Base-by-base conservation (phyloP, 2,329 filamentous ascomycete species). In the Neonectria sp. region DNA sequence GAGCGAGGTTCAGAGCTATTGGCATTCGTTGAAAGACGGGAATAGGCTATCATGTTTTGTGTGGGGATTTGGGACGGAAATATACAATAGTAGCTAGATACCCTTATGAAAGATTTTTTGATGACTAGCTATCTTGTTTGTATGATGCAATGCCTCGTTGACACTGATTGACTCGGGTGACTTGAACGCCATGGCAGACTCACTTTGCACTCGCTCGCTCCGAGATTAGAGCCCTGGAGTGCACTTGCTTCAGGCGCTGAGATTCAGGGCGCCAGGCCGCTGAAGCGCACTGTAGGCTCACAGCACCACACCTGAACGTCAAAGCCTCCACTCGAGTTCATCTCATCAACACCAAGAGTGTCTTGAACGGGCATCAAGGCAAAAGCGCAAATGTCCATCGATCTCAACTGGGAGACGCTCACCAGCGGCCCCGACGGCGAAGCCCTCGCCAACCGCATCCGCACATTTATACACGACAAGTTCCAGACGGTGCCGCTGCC, bases 331-430 rank as follows among this genome's bases (percentile, higher is more conserved):
- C 21, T 21, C 21, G 21, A 21, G 21, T 21, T 59, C 35, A 71
- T 66, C 21, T 55, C 60, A 65, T 71, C 68, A 64, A 53, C n/a
- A 21, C 49, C 49, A 21, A 33, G 13, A 13, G n/a, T 52, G 29
- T 33, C 11, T n/a, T 7, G n/a, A 53, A 45, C 51, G 51, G 27
- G 51, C 37, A 29, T 57, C 45, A 56, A 56, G 25, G 55, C 61
- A 1, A 45, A 27, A 58, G 48, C 49, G 60, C 68, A 68, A 73
- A 99, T 99, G 96, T 98, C 96, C 74, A 95, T 99, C 85, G 95
- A 98, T 79, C 92, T 99, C 80, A 95, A 97, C 82, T 99, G 96
- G 96, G 92, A 96, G 77, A 93, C 92, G 69, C 89, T 98, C 78
- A 98, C 95, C 25, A 91, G 91, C 69, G 96, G 96, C 31, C 90